These are phyloP conservation scores for Lachancea kluyveri DNA, from an alignment of 805 yeast genomes.

Conservation along the genomic window DNA sequence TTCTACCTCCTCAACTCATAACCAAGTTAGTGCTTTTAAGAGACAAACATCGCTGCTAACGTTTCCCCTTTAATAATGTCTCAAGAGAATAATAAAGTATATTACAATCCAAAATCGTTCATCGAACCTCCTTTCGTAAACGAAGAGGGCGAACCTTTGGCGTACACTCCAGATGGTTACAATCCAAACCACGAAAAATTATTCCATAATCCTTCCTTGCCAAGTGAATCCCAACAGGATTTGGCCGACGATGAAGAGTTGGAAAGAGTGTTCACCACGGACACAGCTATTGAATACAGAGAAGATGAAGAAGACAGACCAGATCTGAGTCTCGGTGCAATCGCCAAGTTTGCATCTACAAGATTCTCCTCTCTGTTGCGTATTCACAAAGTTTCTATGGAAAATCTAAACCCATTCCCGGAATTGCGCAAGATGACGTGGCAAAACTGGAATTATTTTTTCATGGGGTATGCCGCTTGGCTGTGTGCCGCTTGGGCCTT, in stretches of 20 bases:
- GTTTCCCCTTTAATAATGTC: no score
- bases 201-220: conserved; percentile 13
- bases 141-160: no score
- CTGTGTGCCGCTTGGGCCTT: conserved; percentile 69
- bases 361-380: conserved; percentile 24
- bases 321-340: conserved; percentile 3
- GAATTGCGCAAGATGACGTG: conserved; percentile 33
- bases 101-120: conserved; percentile 1
- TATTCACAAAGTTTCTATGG: conserved; percentile 21
- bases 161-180: conserved; percentile 3
- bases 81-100: conserved; percentile 3
- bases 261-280: conserved; percentile 8
- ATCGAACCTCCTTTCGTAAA: conserved; percentile 6
- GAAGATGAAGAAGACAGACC: conserved; percentile 11
- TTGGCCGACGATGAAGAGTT: conserved; percentile 9
- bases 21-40: no score
- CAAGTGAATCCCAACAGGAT: conserved; percentile 8
- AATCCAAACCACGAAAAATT: conserved; percentile 4
- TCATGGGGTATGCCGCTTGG: conserved; percentile 61
- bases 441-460: conserved; percentile 51
- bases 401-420: conserved; percentile 38
- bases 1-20: no score
- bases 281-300: conserved; percentile 8
- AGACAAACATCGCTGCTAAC: no score
- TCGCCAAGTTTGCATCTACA: conserved; percentile 17